A percentile compares a stretch with the other conserved stretches of the same genome.
phyloP scores from a whole-genome alignment of 2,329 filamentous ascomycete species.

The Cryphonectria carpinicola region DNA sequence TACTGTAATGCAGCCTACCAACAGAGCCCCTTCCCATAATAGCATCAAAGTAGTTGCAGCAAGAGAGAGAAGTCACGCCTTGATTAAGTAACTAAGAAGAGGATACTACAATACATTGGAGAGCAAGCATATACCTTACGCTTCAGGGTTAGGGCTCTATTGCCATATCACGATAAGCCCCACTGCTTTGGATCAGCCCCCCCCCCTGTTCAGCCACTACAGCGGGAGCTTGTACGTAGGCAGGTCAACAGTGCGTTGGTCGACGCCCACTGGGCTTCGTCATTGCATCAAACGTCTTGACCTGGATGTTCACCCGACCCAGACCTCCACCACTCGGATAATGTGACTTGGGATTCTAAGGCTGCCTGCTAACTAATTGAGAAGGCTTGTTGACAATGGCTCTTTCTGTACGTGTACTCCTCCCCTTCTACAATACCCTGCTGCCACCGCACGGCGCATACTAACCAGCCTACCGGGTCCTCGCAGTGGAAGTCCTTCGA shows the following conservation, averaged over 20 bases:
- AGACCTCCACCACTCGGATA: neutral
- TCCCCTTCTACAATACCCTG: neutral
- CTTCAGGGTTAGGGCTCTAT: neutral
- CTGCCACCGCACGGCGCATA: neutral
- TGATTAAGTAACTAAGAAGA: neutral
- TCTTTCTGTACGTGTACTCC: conserved; percentile 11
- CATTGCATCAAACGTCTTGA: neutral
- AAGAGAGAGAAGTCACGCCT: no score
- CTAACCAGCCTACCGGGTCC: neutral
- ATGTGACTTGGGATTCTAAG: neutral
- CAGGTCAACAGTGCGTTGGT: neutral
- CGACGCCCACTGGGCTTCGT: neutral
- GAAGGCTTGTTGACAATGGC: conserved; percentile 10
- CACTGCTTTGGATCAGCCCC: neutral
- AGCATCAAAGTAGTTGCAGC: no score
- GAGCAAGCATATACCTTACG: neutral
- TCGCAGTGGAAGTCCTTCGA: conserved; percentile 96
- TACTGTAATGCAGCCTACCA: no score
- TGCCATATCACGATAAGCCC: neutral
- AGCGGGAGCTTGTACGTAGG: neutral
- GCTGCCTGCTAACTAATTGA: neutral
- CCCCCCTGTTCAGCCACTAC: neutral
- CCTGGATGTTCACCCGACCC: neutral
- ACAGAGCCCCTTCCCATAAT: no score
- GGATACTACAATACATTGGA: neutral